Percentiles rank a stretch among this genome's conserved stretches.
These are phyloP conservation scores for Macrophomina phaseolina DNA, from an alignment of 2,329 filamentous ascomycete species.

Conservation along the genomic window DNA sequence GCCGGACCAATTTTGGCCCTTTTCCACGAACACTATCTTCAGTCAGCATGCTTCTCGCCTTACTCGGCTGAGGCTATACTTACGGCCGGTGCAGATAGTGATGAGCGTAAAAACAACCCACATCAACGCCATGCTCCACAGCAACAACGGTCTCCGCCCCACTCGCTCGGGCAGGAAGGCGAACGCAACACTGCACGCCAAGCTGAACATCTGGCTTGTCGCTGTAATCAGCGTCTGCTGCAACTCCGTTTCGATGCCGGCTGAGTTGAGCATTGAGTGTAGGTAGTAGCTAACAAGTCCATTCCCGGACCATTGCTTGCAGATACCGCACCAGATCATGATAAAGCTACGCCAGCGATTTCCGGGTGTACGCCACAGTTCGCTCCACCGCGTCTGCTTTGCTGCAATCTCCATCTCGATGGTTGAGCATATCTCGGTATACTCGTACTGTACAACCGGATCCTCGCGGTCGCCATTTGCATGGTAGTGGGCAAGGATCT, in stretches of 20 bases:
- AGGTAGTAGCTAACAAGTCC: conserved; percentile 54
- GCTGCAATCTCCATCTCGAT: conserved; percentile 60
- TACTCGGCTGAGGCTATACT: not conserved
- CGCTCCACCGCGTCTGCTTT: conserved; percentile 22
- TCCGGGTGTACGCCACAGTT: conserved; percentile 38
- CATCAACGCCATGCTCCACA: conserved; percentile 47
- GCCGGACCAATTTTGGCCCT: conserved; percentile 9
- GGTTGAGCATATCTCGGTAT: conserved; percentile 69
- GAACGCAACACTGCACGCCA: conserved; percentile 58
- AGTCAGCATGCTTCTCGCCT: not conserved
- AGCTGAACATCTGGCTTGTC: conserved; percentile 65
- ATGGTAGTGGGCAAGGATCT: conserved; percentile 68
- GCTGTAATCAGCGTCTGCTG: conserved; percentile 51
- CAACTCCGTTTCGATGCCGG: conserved; percentile 42
- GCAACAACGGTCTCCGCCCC: conserved; percentile 43
- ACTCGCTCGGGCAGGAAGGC: conserved; percentile 44
- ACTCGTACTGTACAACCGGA: conserved; percentile 69
- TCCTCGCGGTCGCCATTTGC: conserved; percentile 66
- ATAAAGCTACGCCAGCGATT: conserved; percentile 63
- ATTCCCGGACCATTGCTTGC: conserved; percentile 65
- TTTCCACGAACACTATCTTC: conserved; percentile 16
- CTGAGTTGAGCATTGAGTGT: conserved; percentile 39
- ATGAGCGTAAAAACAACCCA: conserved; percentile 44
- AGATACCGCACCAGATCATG: conserved; percentile 59
- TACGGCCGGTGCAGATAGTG: conserved; percentile 22